Base-by-base conservation (phyloP, 495 filamentous ascomycete genomes). In the Neurospora tetraspora region DNA sequence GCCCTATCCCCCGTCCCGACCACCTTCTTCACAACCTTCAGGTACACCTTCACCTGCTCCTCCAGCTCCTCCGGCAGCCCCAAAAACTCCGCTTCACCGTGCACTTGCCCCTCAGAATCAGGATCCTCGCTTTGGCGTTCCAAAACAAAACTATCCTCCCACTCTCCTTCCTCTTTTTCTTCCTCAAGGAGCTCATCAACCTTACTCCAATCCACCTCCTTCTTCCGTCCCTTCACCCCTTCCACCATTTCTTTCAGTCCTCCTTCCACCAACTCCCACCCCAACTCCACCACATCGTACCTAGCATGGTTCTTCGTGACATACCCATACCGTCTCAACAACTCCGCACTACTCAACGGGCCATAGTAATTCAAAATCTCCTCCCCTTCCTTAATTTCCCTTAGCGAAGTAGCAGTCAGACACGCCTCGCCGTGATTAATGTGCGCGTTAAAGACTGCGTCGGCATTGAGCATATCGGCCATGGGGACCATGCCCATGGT, bases 321-420 rank as follows among this genome's bases (percentile, higher is more conserved):
- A 75, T 97, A 98, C 8, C 95, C 95, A 76, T 97, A 98, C 34
- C 95, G 85, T 23, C 95, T 87, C 23, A 98, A 87, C 23, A 98
- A 82, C 78, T 98, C 94, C 1, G 91, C 88, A 37, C 90, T 91
- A 3, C 93, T 90, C 31, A 97, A 87, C 39, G 92, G 89, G 9
- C 94, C 95, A 78, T 97, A 97, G 79, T 97, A 94, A 74, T 97
- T 97, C 76, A 97, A 89, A 23, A 97, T 89, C 77, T 97, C 93
- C 70, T 93, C 89, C n/a, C 91, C 91, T 7, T 85, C 83, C 10
- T 76, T 77, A 74, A 98, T 92, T 0, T 86, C 78, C 69, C 90
- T 87, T 73, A 92, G 84, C 3, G 90, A 83, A 68, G 88, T 90
- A 82, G 93, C 93, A 18, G 88, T 87, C 31, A 95, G 80, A 37